Evolutionary conservation across 2,329 filamentous ascomycete species (phyloP).

Genomic region (Plenodomus lindquistii): DNA sequence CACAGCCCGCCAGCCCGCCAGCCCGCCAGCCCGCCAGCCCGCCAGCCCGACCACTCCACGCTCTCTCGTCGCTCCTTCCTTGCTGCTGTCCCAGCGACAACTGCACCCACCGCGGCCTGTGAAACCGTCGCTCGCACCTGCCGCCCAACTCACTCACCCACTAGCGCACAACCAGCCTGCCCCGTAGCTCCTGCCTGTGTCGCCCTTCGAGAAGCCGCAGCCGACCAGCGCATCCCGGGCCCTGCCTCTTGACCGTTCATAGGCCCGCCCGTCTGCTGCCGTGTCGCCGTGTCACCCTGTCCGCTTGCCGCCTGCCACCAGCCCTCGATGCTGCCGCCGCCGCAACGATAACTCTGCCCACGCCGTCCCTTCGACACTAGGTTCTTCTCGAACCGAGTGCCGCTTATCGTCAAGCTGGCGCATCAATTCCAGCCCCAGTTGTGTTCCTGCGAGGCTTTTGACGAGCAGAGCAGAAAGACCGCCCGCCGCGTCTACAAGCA

Average conservation of each 20-base stretch:
- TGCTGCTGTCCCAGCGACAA: constrained; percentile 1
- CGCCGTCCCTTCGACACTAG: constrained; percentile 30
- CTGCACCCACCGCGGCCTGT: constrained; percentile 2
- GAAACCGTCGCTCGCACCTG: constrained; percentile 1
- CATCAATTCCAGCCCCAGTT: constrained; percentile 36
- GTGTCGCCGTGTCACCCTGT: constrained; percentile 4
- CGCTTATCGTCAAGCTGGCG: constrained; percentile 43
- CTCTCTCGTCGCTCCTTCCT: background rate
- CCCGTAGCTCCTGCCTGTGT: constrained; percentile 15
- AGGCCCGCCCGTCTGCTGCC: constrained; percentile 5
- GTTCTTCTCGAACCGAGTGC: constrained; percentile 42
- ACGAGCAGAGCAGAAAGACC: constrained; percentile 38
- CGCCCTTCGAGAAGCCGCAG: constrained; percentile 38
- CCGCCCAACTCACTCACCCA: background rate
- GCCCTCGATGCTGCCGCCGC: constrained; percentile 35
- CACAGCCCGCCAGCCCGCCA: constrained; percentile 11
- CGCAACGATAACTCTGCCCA: constrained; percentile 24
- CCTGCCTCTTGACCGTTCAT: constrained; percentile 7
- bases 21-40: constrained; percentile 5
- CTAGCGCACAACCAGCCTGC: constrained; percentile 12
- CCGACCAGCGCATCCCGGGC: constrained; percentile 23
- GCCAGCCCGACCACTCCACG: background rate
- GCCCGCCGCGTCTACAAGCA: constrained; percentile 43
- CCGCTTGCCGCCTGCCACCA: constrained; percentile 5
- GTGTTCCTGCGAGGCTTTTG: constrained; percentile 40